phyloP scores from a whole-genome alignment of 2,329 filamentous ascomycete genomes.

The Sodiomyces alkalinus region DNA sequence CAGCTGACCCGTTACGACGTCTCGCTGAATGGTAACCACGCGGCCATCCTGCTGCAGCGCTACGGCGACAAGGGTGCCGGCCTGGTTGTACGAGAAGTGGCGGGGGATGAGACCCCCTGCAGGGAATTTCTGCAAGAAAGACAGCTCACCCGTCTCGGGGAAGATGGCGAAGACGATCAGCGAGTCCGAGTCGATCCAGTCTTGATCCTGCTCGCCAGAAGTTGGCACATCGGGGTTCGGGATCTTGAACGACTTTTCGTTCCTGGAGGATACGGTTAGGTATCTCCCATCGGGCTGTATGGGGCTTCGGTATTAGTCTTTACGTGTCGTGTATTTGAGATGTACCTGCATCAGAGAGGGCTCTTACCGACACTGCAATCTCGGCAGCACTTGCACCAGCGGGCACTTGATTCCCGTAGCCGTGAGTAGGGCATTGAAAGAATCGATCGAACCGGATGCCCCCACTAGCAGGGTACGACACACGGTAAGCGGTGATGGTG shows the following conservation, averaged over 20 bases:
- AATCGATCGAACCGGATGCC: conserved; percentile 28
- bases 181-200: conserved; percentile 40
- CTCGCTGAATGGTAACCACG: conserved; percentile 45
- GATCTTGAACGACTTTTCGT: conserved; percentile 38
- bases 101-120: conserved; percentile 51
- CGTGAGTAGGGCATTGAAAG: conserved; percentile 33
- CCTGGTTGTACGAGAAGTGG: conserved; percentile 51
- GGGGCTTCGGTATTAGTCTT: neutral
- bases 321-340: neutral
- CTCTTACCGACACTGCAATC: conserved; percentile 40
- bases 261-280: conserved; percentile 53
- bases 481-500: conserved; percentile 38
- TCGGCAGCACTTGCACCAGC: conserved; percentile 34
- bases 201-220: conserved; percentile 8
- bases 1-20: conserved; percentile 43
- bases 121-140: conserved; percentile 40
- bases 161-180: conserved; percentile 47
- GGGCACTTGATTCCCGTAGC: conserved; percentile 23
- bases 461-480: conserved; percentile 30
- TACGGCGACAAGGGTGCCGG: conserved; percentile 48
- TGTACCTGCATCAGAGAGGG: neutral
- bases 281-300: conserved; percentile 42
- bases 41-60: conserved; percentile 45
- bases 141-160: conserved; percentile 34
- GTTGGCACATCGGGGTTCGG: conserved; percentile 24